phyloP scores from a whole-genome alignment of 805 yeast genomes.

The Wickerhamiella galacta region DNA sequence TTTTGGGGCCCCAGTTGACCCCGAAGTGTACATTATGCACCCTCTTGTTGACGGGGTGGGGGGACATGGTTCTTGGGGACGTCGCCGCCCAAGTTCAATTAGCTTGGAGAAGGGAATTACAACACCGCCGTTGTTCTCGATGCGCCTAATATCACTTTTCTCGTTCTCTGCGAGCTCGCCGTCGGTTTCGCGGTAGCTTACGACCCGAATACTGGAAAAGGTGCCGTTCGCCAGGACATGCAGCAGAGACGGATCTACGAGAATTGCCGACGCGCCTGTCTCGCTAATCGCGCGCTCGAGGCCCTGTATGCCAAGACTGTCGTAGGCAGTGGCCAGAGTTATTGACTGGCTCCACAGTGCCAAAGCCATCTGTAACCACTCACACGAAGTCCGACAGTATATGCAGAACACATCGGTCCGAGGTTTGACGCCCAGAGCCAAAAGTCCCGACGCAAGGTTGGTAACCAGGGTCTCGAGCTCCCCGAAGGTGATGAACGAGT shows the following conservation, averaged over 20 bases:
- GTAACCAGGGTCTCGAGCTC: slow-evolving; percentile 36
- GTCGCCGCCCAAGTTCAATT: slow-evolving; percentile 39
- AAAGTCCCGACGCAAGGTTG: slow-evolving; percentile 58
- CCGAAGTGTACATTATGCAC: slow-evolving; percentile 78
- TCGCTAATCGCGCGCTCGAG: slow-evolving; percentile 70
- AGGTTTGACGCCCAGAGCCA: slow-evolving; percentile 54
- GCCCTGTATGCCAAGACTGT: slow-evolving; percentile 18
- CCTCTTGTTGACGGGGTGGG: slow-evolving; percentile 44
- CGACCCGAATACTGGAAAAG: slow-evolving; percentile 44
- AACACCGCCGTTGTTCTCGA: slow-evolving; percentile 37
- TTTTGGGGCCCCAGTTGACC: slow-evolving; percentile 73
- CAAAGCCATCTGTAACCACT: slow-evolving; percentile 78
- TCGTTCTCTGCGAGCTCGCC: slow-evolving; percentile 36
- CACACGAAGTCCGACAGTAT: slow-evolving; percentile 72
- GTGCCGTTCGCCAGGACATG: slow-evolving; percentile 47
- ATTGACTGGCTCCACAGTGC: slow-evolving; percentile 65
- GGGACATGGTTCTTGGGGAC: slow-evolving; percentile 27
- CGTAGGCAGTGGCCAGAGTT: slow-evolving; percentile 84
- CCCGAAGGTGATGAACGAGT: slow-evolving; percentile 45
- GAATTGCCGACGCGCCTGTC: slow-evolving; percentile 63
- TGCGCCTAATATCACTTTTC: slow-evolving; percentile 35
- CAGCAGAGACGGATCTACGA: slow-evolving; percentile 67
- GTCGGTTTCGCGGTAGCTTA: slow-evolving; percentile 47
- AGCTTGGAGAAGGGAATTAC: slow-evolving; percentile 52
- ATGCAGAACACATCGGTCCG: slow-evolving; percentile 54